phyloP scores from a whole-genome alignment of 2,329 filamentous ascomycete genomes.

The Salinomyces thailandicus region DNA sequence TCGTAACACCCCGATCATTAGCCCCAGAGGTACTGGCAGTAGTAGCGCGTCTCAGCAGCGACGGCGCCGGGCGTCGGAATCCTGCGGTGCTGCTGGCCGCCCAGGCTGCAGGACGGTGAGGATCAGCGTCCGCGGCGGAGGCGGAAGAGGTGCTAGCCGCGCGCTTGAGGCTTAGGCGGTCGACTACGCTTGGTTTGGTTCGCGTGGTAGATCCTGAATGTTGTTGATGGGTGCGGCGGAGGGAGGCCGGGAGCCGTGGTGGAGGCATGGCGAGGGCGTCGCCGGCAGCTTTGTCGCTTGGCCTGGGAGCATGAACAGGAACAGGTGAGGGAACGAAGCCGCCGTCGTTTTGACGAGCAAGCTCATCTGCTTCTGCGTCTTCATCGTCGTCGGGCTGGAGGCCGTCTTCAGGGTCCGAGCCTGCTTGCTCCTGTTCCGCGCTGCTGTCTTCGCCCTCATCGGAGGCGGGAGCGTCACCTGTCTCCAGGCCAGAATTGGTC shows the following conservation, averaged over 20 bases:
- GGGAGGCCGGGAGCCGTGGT: conserved; percentile 30
- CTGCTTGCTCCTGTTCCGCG: conserved; percentile 40
- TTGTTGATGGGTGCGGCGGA: conserved; percentile 28
- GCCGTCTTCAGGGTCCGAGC: conserved; percentile 32
- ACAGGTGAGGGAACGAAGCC: conserved; percentile 20
- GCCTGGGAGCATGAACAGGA: not conserved
- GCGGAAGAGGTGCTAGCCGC: conserved; percentile 16
- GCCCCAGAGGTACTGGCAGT: conserved; percentile 37
- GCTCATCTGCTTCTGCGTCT: conserved; percentile 36
- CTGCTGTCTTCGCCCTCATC: conserved; percentile 33
- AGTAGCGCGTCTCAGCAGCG: conserved; percentile 62
- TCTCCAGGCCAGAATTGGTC: too few relatives aligned
- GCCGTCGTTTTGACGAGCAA: conserved; percentile 21
- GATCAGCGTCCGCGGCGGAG: conserved; percentile 1
- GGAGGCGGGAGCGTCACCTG: conserved; percentile 10
- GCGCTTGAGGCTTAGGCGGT: conserved; percentile 59
- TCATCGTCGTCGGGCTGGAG: conserved; percentile 46
- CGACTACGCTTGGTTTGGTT: conserved; percentile 44
- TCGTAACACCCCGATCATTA: conserved; percentile 32
- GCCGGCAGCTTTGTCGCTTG: conserved; percentile 5
- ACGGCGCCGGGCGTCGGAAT: conserved; percentile 54
- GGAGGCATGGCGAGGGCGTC: conserved; percentile 18
- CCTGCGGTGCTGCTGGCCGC: conserved; percentile 30
- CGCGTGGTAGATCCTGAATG: too few relatives aligned
- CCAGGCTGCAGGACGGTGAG: conserved; percentile 22